Evolutionary conservation across 129 eudicot species (phyloP).

Genomic region (Flaveria robusta): DNA sequence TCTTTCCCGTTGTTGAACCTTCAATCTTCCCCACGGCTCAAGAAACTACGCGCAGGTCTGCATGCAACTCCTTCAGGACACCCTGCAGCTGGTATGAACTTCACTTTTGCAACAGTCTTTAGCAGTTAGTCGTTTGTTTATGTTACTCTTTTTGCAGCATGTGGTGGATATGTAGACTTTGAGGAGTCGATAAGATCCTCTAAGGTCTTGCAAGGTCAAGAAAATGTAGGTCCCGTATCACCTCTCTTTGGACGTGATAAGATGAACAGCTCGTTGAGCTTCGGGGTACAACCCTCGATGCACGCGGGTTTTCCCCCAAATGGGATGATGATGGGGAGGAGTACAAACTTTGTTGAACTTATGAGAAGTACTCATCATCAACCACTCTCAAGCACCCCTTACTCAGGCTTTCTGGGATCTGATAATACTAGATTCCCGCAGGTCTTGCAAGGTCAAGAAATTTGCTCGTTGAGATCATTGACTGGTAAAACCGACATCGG

Average conservation of each 20-base stretch:
- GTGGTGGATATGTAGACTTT: slow-evolving; percentile 80
- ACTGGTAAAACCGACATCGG: slow-evolving; percentile 49
- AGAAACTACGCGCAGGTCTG: slow-evolving; percentile 72
- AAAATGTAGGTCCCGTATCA: slow-evolving; percentile 77
- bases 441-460: slow-evolving; percentile 99
- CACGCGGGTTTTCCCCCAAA: slow-evolving; percentile 45
- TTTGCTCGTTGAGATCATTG: slow-evolving; percentile 72
- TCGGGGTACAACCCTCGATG: slow-evolving; percentile 52
- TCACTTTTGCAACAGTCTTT: background rate
- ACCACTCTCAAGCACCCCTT: slow-evolving; percentile 45
- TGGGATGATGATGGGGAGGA: slow-evolving; percentile 48
- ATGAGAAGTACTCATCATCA: slow-evolving; percentile 53
- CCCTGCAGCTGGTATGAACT: slow-evolving; percentile 49
- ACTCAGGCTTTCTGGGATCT: slow-evolving; percentile 79
- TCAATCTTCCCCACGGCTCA: slow-evolving; percentile 82
- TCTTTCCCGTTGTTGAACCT: slow-evolving; percentile 62
- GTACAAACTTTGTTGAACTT: slow-evolving; percentile 41
- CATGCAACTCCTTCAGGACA: slow-evolving; percentile 53
- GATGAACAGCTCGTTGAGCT: slow-evolving; percentile 54
- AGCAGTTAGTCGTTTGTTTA: background rate
- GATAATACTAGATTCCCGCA: slow-evolving; percentile 63
- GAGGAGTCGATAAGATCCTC: slow-evolving; percentile 92
- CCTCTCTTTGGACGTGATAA: slow-evolving; percentile 63
- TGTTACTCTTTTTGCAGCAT: slow-evolving; percentile 42
- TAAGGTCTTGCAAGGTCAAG: slow-evolving; percentile 99